Base-by-base conservation (phyloP, 176 grass and related monocot genomes). In the Typha latifolia region DNA sequence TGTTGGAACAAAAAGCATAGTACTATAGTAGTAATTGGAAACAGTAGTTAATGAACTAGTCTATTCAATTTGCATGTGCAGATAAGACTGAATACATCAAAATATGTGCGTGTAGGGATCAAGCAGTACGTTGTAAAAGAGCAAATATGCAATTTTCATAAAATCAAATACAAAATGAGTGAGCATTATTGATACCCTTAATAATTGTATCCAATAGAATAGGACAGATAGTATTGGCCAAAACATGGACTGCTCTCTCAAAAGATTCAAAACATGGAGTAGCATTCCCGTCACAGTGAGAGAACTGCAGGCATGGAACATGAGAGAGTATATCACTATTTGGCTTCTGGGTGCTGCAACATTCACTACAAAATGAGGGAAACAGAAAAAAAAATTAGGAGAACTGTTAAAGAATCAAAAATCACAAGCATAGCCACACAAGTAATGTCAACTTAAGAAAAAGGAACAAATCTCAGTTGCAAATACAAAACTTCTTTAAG, bases 191-290 rank as follows among this genome's bases (percentile, higher is more conserved):
- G 49, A 19, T 80, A 97, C 94, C 94, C 92, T 97, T 92, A 67
- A 97, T 72, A 67, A 97, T 92, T 84, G 73, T 97, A 65, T 90
- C 81, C 67, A 97, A 81, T 67, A 97, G 76, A 62, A 92, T 87
- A 57, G 83, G 79, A 48, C 72, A 92, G 48, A 97, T 72, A 69
- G 77, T 80, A 62, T 90, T 82, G 13, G 89, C 83, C 69, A 97
- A 64, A 32, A 89, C 56, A 84, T 84, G 87, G 12, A 92, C 78
- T 61, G 82, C 75, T 76, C 78, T 71, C 64, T 97, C 89, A 80
- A 97, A 74, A 0, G 84, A 87, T 80, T 91, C 88, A 82, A 62
- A 84, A 53, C 77, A 59, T 47, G 52, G 53, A 67, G 79, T 63
- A 19, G 66, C 64, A 32, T 49, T 91, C 26, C 72, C 78, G 32